These are phyloP conservation scores for Aspergillus ruber DNA, from an alignment of 2,329 filamentous ascomycete genomes.

Conservation along the genomic window DNA sequence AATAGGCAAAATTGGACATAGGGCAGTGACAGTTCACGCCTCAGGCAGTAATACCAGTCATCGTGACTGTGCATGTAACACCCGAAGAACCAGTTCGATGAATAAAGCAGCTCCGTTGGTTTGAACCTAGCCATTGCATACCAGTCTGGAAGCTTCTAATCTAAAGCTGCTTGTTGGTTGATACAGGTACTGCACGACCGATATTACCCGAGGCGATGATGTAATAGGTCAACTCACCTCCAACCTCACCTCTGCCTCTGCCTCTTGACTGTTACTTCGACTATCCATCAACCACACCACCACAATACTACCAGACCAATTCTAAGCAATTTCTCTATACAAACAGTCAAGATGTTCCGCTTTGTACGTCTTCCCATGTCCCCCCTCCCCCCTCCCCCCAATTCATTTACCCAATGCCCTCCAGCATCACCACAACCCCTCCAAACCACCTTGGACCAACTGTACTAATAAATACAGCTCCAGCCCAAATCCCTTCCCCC, in stretches of 20 bases:
- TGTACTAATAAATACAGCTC: not conserved
- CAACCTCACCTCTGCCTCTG: not conserved
- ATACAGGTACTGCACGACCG: not conserved
- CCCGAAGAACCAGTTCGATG: no score
- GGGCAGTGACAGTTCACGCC: no score
- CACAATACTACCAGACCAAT: not conserved
- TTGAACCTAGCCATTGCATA: no score
- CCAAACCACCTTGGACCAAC: not conserved
- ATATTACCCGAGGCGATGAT: not conserved
- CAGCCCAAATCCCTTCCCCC: conserved; percentile 80
- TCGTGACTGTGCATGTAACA: no score
- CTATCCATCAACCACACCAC: not conserved
- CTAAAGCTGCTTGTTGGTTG: no score
- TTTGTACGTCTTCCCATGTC: conserved; percentile 11
- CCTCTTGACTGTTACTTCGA: not conserved
- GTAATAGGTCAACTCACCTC: not conserved
- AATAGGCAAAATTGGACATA: no score
- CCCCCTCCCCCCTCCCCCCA: not conserved
- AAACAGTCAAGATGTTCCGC: conserved; percentile 15
- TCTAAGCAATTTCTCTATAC: conserved; percentile 4
- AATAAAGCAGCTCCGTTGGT: no score
- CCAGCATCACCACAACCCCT: not conserved
- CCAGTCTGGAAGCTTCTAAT: no score
- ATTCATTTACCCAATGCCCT: not conserved
- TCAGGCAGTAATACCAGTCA: no score